Evolutionary conservation across 2,329 filamentous ascomycete species (phyloP).

Genomic region (Epichloe elymi): DNA sequence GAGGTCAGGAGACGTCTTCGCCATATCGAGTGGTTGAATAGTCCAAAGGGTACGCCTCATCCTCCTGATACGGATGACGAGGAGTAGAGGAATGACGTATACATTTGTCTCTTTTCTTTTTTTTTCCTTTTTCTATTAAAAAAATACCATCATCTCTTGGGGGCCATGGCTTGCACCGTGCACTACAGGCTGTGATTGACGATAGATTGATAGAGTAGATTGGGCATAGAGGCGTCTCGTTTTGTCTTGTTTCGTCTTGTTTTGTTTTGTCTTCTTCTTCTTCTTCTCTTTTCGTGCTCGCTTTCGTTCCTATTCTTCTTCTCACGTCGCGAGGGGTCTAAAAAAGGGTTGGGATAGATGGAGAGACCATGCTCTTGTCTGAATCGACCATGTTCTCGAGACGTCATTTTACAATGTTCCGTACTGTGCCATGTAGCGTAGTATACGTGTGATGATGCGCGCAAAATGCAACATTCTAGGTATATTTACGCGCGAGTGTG

Average conservation of each 20-base stretch:
- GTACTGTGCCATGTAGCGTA: too few species aligned
- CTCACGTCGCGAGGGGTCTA: not conserved
- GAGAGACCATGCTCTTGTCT: not conserved
- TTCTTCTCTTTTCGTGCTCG: not conserved
- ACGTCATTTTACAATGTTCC: too few species aligned
- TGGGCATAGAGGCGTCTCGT: slow-evolving; percentile 1
- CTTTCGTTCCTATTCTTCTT: not conserved
- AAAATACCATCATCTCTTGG: too few species aligned
- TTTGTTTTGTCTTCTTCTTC: not conserved
- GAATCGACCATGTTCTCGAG: too few species aligned
- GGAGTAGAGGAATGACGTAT: slow-evolving; percentile 14
- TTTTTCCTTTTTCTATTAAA: not conserved
- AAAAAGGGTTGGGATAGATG: not conserved
- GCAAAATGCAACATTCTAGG: too few species aligned
- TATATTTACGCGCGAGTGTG: too few species aligned
- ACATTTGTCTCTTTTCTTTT: too few species aligned
- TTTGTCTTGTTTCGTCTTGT: not conserved
- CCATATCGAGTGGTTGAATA: slow-evolving; percentile 76
- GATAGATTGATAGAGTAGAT: not conserved
- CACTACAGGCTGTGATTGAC: not conserved
- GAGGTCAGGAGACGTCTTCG: slow-evolving; percentile 77
- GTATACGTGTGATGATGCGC: too few species aligned
- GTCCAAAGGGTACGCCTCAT: slow-evolving; percentile 70
- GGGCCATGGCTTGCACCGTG: too few species aligned
- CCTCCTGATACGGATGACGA: slow-evolving; percentile 70